These are phyloP conservation scores for Monilinia laxa DNA, from an alignment of 2,329 filamentous ascomycete species.

Conservation along the genomic window DNA sequence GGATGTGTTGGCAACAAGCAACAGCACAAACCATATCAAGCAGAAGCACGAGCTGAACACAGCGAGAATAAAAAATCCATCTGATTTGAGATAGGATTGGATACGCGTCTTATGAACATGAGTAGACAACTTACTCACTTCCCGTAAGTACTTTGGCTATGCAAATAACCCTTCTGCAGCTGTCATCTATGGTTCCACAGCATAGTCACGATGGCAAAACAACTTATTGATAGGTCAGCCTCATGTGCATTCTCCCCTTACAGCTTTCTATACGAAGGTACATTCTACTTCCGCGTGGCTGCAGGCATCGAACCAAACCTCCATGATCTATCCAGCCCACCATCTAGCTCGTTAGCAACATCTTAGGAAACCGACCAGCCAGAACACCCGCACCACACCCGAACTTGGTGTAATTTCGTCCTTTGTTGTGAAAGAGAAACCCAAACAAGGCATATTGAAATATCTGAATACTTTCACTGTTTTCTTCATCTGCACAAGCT, in stretches of 20 bases:
- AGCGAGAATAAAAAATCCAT: constrained; percentile 18
- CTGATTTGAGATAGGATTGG: constrained; percentile 22
- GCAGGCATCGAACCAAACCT: constrained; percentile 21
- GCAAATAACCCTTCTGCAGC: constrained; percentile 24
- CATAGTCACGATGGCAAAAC: constrained; percentile 25
- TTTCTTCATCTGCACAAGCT: constrained; percentile 5
- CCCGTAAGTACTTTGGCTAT: constrained; percentile 17
- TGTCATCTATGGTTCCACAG: constrained; percentile 23
- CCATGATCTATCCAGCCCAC: constrained; percentile 19
- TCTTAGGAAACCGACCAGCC: constrained; percentile 8
- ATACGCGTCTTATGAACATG: constrained; percentile 22
- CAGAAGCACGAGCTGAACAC: constrained; percentile 24
- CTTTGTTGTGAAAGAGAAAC: background rate
- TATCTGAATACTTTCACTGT: background rate
- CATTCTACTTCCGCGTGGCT: constrained; percentile 24
- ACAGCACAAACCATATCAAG: constrained; percentile 17
- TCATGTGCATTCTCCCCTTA: constrained; percentile 23
- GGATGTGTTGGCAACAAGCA: constrained; percentile 25
- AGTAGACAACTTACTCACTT: constrained; percentile 12
- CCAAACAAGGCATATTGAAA: background rate
- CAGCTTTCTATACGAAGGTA: constrained; percentile 24
- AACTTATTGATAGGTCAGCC: constrained; percentile 25
- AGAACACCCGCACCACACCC: constrained; percentile 17
- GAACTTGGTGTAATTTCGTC: constrained; percentile 18
- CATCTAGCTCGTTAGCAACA: background rate